Evolutionary conservation across 169 alveolate species (phyloP).

Genomic region (Ichthyophthirius multifiliis): DNA sequence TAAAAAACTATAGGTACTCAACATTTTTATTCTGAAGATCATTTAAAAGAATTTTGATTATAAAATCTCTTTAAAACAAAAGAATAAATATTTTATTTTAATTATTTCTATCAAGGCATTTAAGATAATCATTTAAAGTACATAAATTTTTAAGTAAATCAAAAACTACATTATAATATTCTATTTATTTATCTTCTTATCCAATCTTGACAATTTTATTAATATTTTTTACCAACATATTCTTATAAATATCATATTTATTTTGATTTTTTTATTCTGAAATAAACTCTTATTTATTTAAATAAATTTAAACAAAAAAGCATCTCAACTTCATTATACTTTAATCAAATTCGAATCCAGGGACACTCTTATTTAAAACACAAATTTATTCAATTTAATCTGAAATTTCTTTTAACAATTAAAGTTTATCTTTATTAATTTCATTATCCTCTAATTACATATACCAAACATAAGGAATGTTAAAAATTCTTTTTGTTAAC

Average conservation of each 20-base stretch:
- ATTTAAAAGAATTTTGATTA: not conserved
- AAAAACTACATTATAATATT: not conserved
- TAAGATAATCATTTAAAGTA: not conserved
- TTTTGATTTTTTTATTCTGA: not conserved
- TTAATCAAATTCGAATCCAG: not conserved
- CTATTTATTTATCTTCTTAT: conserved; percentile 1
- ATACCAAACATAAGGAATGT: not conserved
- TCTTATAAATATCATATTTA: not conserved
- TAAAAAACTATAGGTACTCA: not conserved
- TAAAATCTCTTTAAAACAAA: not conserved
- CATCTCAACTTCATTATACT: not conserved
- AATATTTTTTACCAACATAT: not conserved
- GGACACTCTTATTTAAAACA: not conserved
- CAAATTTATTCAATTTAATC: not conserved
- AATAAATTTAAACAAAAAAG: not conserved
- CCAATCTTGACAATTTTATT: not conserved
- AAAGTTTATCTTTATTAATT: not conserved
- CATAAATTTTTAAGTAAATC: not conserved
- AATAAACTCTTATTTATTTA: not conserved
- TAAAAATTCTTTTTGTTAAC: not conserved
- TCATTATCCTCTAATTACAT: not conserved
- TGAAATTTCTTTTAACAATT: not conserved
- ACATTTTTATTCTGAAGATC: not conserved
- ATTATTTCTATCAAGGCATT: not conserved
- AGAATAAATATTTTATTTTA: not conserved